Conservation (phyloP, 768 basidiomycete genomes). For the Tulasnella sp. region DNA sequence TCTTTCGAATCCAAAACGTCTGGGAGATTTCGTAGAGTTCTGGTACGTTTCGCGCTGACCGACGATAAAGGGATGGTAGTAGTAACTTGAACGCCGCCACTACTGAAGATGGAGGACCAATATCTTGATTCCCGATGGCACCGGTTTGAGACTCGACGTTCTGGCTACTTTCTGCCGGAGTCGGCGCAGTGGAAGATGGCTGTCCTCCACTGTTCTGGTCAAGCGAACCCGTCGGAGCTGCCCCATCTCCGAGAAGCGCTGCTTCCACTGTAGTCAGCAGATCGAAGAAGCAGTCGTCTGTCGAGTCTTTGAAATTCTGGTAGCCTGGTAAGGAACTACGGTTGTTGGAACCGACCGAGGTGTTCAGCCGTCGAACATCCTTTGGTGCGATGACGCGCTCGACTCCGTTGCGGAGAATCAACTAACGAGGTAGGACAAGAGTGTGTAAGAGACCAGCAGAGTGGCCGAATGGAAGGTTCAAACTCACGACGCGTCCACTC, state of each 20-base stretch:
- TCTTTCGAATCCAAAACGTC: background rate
- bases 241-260: background rate
- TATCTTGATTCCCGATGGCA: background rate
- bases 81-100: background rate
- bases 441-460: too few species aligned
- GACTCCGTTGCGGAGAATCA: background rate
- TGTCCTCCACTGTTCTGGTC: background rate
- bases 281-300: background rate
- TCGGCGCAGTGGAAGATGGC: background rate
- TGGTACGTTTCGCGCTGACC: background rate
- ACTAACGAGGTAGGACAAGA: background rate
- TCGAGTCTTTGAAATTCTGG: background rate
- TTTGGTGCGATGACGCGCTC: background rate
- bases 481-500: background rate
- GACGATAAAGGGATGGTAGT: background rate
- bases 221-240: background rate
- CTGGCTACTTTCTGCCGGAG: background rate
- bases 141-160: background rate
- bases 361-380: background rate
- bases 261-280: background rate
- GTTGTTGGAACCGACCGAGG: background rate
- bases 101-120: background rate
- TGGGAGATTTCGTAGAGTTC: background rate
- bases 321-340: background rate
- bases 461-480: background rate